A percentile compares a stretch with the other conserved stretches of the same genome.
Evolutionary conservation across 139 green algal genomes (phyloP).

Genomic region (Microglena sp.): DNA sequence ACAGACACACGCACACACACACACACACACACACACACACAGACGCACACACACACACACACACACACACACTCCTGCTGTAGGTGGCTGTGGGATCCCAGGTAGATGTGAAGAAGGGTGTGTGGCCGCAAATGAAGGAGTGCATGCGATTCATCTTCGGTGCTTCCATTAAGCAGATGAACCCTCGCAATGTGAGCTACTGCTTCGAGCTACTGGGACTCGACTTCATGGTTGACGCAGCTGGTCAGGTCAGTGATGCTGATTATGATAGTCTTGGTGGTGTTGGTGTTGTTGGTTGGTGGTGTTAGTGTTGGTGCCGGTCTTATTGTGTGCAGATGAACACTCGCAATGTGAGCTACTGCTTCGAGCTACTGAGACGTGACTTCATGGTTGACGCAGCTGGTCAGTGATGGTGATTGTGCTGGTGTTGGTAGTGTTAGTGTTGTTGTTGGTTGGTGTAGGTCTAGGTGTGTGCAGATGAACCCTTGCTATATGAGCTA

Average conservation of each 20-base stretch:
- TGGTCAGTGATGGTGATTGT: slow-evolving; percentile 4
- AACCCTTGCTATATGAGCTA: slow-evolving; percentile 26
- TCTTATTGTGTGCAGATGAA: slow-evolving; percentile 19
- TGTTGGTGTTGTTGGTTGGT: too few species aligned
- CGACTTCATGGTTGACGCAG: slow-evolving; percentile 51
- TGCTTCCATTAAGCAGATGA: slow-evolving; percentile 19
- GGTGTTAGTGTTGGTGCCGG: too few species aligned
- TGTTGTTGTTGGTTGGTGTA: too few species aligned
- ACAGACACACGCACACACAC: background rate
- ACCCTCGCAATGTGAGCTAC: slow-evolving; percentile 20
- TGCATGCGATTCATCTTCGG: slow-evolving; percentile 20
- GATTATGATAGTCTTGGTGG: too few species aligned
- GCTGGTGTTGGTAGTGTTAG: too few species aligned
- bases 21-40: background rate
- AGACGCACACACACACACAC: background rate
- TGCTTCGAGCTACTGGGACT: slow-evolving; percentile 49
- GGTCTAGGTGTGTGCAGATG: slow-evolving; percentile 7
- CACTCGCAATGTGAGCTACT: slow-evolving; percentile 16
- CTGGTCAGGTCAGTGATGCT: slow-evolving; percentile 17
- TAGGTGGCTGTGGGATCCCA: too few species aligned
- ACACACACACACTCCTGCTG: background rate
- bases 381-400: slow-evolving; percentile 51
- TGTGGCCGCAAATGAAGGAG: slow-evolving; percentile 30
- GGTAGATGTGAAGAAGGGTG: background rate
- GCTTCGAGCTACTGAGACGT: slow-evolving; percentile 46